phyloP scores from a whole-genome alignment of 2,329 filamentous ascomycete species.

The Talaromyces albobiverticillius region DNA sequence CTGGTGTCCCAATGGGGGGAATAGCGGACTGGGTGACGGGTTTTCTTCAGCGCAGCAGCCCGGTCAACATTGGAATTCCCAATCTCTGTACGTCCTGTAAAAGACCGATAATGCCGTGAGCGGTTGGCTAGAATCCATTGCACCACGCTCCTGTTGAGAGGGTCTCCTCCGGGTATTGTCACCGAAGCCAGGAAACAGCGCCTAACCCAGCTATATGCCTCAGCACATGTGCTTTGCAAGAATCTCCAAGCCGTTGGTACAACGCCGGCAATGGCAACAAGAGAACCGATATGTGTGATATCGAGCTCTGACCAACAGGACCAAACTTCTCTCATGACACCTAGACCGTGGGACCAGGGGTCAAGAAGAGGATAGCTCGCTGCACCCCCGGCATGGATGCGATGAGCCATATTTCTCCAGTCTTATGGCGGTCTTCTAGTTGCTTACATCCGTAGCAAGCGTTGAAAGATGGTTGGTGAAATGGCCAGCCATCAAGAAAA shows the following conservation, averaged over 20 bases:
- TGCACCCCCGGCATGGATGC: slow-evolving; percentile 10
- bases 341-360: slow-evolving; percentile 1
- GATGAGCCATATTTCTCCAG: slow-evolving; percentile 2
- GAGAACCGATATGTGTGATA: slow-evolving; percentile 12
- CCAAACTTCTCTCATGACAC: slow-evolving; percentile 1
- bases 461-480: not conserved
- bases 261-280: slow-evolving; percentile 12
- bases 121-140: slow-evolving; percentile 13
- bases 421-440: not conserved
- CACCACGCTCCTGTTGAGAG: slow-evolving; percentile 12
- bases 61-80: slow-evolving; percentile 1
- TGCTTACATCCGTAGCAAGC: not conserved
- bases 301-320: slow-evolving; percentile 7
- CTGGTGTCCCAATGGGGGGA: slow-evolving; percentile 9
- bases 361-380: slow-evolving; percentile 10
- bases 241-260: slow-evolving; percentile 9
- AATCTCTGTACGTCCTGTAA: slow-evolving; percentile 9
- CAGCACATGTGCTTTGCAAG: slow-evolving; percentile 1
- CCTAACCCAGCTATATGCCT: slow-evolving; percentile 7
- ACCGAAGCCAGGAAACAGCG: slow-evolving; percentile 12
- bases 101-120: slow-evolving; percentile 9
- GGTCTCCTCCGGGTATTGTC: slow-evolving; percentile 13
- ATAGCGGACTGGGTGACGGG: slow-evolving; percentile 9
- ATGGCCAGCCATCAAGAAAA: not conserved
- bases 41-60: slow-evolving; percentile 11